Evolutionary conservation across 2,329 filamentous ascomycete species (phyloP).

Genomic region (Ophiostoma australiae): DNA sequence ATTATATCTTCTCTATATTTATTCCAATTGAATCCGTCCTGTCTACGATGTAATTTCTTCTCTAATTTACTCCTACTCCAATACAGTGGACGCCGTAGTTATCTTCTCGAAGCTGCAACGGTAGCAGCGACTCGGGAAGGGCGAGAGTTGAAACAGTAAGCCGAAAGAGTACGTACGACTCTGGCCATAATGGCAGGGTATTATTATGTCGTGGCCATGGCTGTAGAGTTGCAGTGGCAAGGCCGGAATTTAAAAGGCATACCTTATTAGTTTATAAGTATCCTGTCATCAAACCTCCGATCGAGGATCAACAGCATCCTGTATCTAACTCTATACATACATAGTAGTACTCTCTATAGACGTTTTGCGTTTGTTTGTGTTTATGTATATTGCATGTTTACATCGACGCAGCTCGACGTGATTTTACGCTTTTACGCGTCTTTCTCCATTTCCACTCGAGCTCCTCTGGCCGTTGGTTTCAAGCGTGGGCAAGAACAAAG

Average conservation of each 20-base stretch:
- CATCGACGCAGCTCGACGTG: neutral
- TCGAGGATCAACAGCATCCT: neutral
- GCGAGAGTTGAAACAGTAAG: neutral
- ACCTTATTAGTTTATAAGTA: neutral
- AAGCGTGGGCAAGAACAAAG: neutral
- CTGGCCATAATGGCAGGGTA: neutral
- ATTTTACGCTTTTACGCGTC: neutral
- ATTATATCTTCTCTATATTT: neutral
- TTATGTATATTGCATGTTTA: neutral
- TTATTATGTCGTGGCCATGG: too few relatives aligned
- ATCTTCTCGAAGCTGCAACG: constrained; percentile 1
- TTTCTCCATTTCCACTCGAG: neutral
- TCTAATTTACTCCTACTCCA: too few relatives aligned
- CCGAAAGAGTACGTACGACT: neutral
- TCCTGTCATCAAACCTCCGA: neutral
- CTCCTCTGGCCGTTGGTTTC: neutral
- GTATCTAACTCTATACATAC: too few relatives aligned
- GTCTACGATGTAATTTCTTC: too few relatives aligned
- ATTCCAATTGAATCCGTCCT: neutral
- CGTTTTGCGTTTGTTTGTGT: neutral
- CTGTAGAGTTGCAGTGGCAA: neutral
- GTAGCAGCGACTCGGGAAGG: neutral
- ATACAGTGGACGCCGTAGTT: neutral
- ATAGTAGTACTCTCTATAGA: too few relatives aligned
- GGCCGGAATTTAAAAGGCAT: neutral